phyloP scores from a whole-genome alignment of 495 filamentous ascomycete genomes.

The Aspergillus avenaceus region DNA sequence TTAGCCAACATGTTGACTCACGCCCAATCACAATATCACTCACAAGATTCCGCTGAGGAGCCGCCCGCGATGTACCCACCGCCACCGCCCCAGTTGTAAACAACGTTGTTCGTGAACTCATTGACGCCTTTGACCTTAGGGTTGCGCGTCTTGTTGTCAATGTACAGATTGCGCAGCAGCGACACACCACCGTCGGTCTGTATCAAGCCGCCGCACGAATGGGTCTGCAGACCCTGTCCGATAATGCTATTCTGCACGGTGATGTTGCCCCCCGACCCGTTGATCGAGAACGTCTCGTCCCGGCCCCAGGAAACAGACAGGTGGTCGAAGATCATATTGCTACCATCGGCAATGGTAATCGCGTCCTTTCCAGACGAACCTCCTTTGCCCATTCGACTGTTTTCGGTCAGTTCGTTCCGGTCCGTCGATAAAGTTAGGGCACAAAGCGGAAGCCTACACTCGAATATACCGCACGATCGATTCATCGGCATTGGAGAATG shows the following conservation, averaged over 20 bases:
- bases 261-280: slow-evolving; percentile 8
- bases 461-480: slow-evolving; percentile 16
- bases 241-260: slow-evolving; percentile 15
- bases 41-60: slow-evolving; percentile 11
- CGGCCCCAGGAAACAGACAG: slow-evolving; percentile 17
- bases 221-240: slow-evolving; percentile 15
- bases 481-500: slow-evolving; percentile 16
- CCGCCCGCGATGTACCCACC: slow-evolving; percentile 18
- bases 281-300: slow-evolving; percentile 19
- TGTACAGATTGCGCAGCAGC: slow-evolving; percentile 17
- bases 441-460: slow-evolving; percentile 4
- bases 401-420: background rate
- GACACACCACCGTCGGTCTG: slow-evolving; percentile 16
- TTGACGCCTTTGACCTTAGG: slow-evolving; percentile 20
- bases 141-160: slow-evolving; percentile 18
- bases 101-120: slow-evolving; percentile 16
- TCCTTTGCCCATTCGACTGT: slow-evolving; percentile 15
- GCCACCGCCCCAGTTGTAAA: slow-evolving; percentile 18
- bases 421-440: background rate
- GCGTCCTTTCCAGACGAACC: slow-evolving; percentile 11
- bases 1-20: too few relatives aligned
- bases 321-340: slow-evolving; percentile 18
- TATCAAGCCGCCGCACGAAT: slow-evolving; percentile 14
- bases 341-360: slow-evolving; percentile 15
- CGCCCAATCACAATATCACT: too few relatives aligned